phyloP scores from a whole-genome alignment of 1,284 basidiomycete genomes.

The Cryptococcus sp. region DNA sequence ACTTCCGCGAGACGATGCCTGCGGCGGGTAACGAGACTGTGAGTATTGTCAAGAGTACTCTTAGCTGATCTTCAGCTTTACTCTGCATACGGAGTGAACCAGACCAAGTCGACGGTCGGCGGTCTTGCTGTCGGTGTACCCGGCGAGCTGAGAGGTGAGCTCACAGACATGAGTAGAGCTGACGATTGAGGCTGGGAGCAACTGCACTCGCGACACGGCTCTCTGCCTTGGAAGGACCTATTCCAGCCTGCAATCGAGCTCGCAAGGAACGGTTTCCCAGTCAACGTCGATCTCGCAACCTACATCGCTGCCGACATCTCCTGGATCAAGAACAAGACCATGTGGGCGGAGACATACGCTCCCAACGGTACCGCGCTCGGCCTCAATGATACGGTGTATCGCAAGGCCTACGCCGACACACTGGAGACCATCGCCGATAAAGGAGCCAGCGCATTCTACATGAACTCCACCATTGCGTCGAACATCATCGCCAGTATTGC shows the following conservation, averaged over 20 bases:
- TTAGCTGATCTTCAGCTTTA: constrained; percentile 25
- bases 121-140: constrained; percentile 81
- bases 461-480: constrained; percentile 22
- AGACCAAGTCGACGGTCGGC: constrained; percentile 60
- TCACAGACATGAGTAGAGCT: constrained; percentile 42
- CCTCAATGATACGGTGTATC: constrained; percentile 25
- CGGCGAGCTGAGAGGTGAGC: constrained; percentile 71
- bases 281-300: constrained; percentile 39
- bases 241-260: constrained; percentile 72
- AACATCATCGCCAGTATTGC: constrained; percentile 27
- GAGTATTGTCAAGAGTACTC: constrained; percentile 20
- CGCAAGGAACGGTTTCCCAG: constrained; percentile 71
- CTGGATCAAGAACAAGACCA: constrained; percentile 39
- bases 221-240: constrained; percentile 69
- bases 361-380: constrained; percentile 28
- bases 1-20: constrained; percentile 55
- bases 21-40: constrained; percentile 51
- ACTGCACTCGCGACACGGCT: constrained; percentile 57
- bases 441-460: constrained; percentile 29
- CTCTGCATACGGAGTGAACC: constrained; percentile 25
- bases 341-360: constrained; percentile 41
- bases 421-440: constrained; percentile 32
- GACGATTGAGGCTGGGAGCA: no score
- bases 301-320: constrained; percentile 21
- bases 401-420: constrained; percentile 26